Evolutionary conservation across 169 alveolate genomes (phyloP).

Genomic region (Babesia sp.): DNA sequence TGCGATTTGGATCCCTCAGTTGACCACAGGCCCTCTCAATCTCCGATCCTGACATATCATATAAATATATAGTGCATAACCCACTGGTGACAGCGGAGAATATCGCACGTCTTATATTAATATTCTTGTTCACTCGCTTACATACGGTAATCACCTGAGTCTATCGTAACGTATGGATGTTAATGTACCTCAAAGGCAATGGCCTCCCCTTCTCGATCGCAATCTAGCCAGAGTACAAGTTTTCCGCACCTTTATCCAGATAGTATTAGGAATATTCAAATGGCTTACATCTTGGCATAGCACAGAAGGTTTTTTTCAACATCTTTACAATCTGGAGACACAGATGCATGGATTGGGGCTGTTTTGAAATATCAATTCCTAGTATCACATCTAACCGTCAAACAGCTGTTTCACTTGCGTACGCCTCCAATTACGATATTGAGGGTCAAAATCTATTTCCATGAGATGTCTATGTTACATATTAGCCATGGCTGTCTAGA

Average conservation of each 20-base stretch:
- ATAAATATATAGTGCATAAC: conserved; percentile 12
- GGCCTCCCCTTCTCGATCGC: conserved; percentile 99
- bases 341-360: conserved; percentile 89
- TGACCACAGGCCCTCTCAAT: conserved; percentile 87
- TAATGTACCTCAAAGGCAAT: conserved; percentile 96
- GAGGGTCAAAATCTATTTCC: conserved; percentile 92
- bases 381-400: conserved; percentile 66
- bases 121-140: conserved; percentile 68
- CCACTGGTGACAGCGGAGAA: conserved; percentile 91
- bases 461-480: conserved; percentile 85
- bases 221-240: conserved; percentile 98
- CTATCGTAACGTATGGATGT: conserved; percentile 48
- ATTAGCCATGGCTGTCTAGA: not conserved
- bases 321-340: conserved; percentile 75
- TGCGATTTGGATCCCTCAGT: conserved; percentile 89
- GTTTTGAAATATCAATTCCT: not conserved
- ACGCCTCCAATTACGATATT: conserved; percentile 90
- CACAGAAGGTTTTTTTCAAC: conserved; percentile 86
- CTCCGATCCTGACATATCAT: conserved; percentile 84
- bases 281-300: conserved; percentile 86
- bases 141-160: conserved; percentile 65
- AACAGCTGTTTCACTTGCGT: conserved; percentile 92
- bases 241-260: conserved; percentile 71
- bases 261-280: conserved; percentile 58
- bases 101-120: conserved; percentile 88